A percentile compares a stretch with the other conserved stretches of the same genome.
Conservation (phyloP, 306 rosid species). For the Acacia acuminata region DNA sequence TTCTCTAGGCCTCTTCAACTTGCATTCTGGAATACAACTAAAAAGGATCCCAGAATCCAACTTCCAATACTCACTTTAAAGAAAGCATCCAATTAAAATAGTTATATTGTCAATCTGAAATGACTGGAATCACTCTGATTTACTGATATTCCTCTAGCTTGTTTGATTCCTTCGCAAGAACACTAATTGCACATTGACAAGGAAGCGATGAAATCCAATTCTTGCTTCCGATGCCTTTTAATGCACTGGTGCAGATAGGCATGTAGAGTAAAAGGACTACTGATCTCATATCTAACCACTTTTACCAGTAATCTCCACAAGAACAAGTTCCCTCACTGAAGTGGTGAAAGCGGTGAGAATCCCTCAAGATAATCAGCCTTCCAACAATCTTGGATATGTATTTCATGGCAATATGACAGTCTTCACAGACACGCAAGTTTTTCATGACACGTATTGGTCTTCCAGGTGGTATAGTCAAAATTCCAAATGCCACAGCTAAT, state of each 20-base stretch:
- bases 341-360: slow-evolving; percentile 90
- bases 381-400: slow-evolving; percentile 76
- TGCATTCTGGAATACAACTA: slow-evolving; percentile 12
- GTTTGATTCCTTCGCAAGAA: slow-evolving; percentile 2
- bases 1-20: slow-evolving; percentile 9
- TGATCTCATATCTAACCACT: slow-evolving; percentile 8
- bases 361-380: slow-evolving; percentile 74
- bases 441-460: slow-evolving; percentile 87
- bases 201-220: neutral
- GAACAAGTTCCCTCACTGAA: slow-evolving; percentile 72
- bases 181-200: neutral
- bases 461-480: slow-evolving; percentile 68
- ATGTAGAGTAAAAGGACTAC: slow-evolving; percentile 20
- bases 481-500: slow-evolving; percentile 87
- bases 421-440: slow-evolving; percentile 82
- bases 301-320: slow-evolving; percentile 87
- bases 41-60: slow-evolving; percentile 21
- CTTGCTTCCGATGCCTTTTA: slow-evolving; percentile 11
- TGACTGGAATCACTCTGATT: slow-evolving; percentile 13
- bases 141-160: slow-evolving; percentile 8
- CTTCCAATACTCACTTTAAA: neutral
- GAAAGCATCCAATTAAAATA: neutral
- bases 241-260: slow-evolving; percentile 15
- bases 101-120: slow-evolving; percentile 25
- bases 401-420: slow-evolving; percentile 87